A percentile compares a stretch with the other conserved stretches of the same genome.
Evolutionary conservation across 73 alveolate genomes (phyloP).

Genomic region (Paramecium octaurelia): DNA sequence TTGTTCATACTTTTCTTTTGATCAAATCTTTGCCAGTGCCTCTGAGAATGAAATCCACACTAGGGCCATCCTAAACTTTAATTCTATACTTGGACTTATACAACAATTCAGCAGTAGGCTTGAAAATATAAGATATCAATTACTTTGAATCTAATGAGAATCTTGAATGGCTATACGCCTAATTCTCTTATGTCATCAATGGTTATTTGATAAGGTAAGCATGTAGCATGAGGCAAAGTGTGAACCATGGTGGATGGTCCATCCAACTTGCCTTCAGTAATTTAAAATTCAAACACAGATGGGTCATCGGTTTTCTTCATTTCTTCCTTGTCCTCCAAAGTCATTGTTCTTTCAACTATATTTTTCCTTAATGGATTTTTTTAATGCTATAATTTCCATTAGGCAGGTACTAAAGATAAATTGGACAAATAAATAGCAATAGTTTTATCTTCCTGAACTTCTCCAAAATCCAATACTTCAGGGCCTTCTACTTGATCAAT

Average conservation of each 20-base stretch:
- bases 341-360: constrained; percentile 72
- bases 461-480: constrained; percentile 78
- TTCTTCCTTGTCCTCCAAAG: constrained; percentile 72
- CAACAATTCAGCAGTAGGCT: constrained; percentile 50
- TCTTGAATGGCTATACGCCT: constrained; percentile 38
- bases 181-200: not conserved
- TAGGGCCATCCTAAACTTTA: constrained; percentile 58
- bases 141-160: constrained; percentile 53
- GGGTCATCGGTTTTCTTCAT: constrained; percentile 82
- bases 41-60: constrained; percentile 51
- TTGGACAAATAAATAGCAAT: constrained; percentile 68
- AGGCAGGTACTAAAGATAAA: constrained; percentile 73
- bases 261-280: constrained; percentile 56
- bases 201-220: constrained; percentile 42
- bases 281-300: constrained; percentile 80
- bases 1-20: constrained; percentile 21
- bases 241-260: constrained; percentile 60
- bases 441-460: constrained; percentile 65
- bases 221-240: constrained; percentile 55
- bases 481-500: constrained; percentile 66
- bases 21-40: constrained; percentile 52
- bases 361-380: constrained; percentile 65
- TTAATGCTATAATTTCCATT: constrained; percentile 76
- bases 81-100: constrained; percentile 58
- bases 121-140: not conserved